Percentiles rank a stretch among this genome's conserved stretches.
These are phyloP conservation scores for Xanthoconium stramineum DNA, from an alignment of 768 basidiomycete species.

Conservation along the genomic window DNA sequence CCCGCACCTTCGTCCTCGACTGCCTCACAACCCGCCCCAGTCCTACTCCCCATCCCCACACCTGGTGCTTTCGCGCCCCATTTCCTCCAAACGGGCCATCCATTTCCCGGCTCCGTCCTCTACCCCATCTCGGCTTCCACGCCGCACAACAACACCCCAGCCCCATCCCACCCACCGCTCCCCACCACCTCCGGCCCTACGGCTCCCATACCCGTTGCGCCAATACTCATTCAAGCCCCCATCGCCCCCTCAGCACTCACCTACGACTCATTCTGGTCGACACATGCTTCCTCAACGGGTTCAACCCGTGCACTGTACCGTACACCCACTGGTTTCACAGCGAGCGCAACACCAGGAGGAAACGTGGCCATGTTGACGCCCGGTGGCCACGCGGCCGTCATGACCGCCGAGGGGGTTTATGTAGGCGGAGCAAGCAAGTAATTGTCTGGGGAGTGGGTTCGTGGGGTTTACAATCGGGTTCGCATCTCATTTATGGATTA, in stretches of 20 bases:
- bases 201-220: conserved; percentile 1
- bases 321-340: conserved; percentile 28
- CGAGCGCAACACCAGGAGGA: conserved; percentile 22
- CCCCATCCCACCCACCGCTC: background rate
- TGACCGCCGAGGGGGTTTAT: conserved; percentile 33
- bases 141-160: background rate
- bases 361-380: conserved; percentile 33
- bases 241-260: conserved; percentile 38
- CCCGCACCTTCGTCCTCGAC: background rate
- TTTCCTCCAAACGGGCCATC: conserved; percentile 10
- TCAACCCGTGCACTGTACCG: conserved; percentile 29
- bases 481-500: conserved; percentile 20
- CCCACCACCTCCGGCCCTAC: background rate
- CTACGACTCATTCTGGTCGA: conserved; percentile 65
- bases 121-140: background rate
- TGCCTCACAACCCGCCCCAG: background rate
- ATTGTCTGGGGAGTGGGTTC: background rate
- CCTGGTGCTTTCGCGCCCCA: background rate
- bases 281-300: conserved; percentile 38
- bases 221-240: background rate
- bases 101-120: conserved; percentile 5
- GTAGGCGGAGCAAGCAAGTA: conserved; percentile 24
- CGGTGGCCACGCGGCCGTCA: conserved; percentile 29
- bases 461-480: background rate
- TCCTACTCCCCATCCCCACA: background rate